Evolutionary conservation across 2,329 filamentous ascomycete species (phyloP), one percentile per base, ranked within the genome.

Genomic region (Colletotrichum sp.): DNA sequence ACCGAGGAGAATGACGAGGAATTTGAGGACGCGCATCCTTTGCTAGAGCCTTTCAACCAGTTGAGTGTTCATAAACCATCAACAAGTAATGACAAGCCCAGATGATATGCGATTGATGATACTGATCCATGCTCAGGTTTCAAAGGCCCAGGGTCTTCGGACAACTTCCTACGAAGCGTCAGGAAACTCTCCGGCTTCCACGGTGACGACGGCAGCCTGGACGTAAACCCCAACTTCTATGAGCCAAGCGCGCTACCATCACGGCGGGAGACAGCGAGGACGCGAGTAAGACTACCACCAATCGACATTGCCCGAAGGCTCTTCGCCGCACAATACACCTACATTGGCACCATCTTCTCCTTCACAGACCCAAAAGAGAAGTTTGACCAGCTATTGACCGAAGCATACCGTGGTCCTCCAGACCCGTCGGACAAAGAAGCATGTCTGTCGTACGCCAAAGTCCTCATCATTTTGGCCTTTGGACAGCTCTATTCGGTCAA

Each of bases 401-500:
- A 84, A 32, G 86, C 88, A 6, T 90, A 90, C 71, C 81, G 82
- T 10, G 82, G 84, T 3, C 82, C 83, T 2, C 85, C 85, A 0
- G 84, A 89, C 61, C 81, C 86, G 3, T 78, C 82, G 0, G 86
- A 89, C 66, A 83, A 83, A 24, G 86, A 89, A 36, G 85, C 85
- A 4, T 90, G 89, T 68, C 84, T 91, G 0, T 81, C 83, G 1
- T 89, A 89, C 76, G 88, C 89, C 72, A 89, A 91, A 67, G 82
- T 90, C 6, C 82, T 91, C 4, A 81, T 90, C 52, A 86, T 91
- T 7, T 82, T 91, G 12, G 89, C 90, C 1, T 90, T 90, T 78
- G 90, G 90, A 0, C 87, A 90, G 76, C 85, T 91, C 78, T 92
- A 91, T 79, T 90, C 88, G 5, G 85, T 91, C 64, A 92, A 92